Percentiles rank a stretch among this genome's conserved stretches.
phyloP scores from a whole-genome alignment of 169 alveolate species.

The Perkinsus marinus region DNA sequence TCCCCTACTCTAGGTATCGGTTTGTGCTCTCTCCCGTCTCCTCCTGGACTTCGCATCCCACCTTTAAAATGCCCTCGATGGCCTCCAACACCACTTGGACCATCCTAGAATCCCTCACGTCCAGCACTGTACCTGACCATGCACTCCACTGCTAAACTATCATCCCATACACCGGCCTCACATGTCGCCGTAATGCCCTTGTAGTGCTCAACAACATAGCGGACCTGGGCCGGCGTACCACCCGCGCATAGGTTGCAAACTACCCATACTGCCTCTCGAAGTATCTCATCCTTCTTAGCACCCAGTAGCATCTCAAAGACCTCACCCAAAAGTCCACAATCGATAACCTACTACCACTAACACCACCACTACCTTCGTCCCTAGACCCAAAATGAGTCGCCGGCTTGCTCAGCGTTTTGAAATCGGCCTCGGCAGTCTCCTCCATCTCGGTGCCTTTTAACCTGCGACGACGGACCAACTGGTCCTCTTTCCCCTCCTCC shows the following conservation, averaged over 20 bases:
- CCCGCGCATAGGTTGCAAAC: conserved; percentile 82
- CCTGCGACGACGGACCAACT: not conserved
- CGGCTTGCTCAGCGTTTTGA: not conserved
- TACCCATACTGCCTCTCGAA: conserved; percentile 89
- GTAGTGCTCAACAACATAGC: conserved; percentile 33
- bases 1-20: not conserved
- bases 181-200: not conserved
- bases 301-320: conserved; percentile 13
- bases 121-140: conserved; percentile 55
- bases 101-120: conserved; percentile 65
- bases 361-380: conserved; percentile 20
- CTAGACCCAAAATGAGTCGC: not conserved
- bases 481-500: not conserved
- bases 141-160: conserved; percentile 66
- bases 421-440: not conserved
- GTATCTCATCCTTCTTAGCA: conserved; percentile 64
- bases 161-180: conserved; percentile 31
- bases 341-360: conserved; percentile 57
- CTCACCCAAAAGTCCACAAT: conserved; percentile 38
- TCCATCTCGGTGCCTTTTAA: not conserved
- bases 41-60: conserved; percentile 61
- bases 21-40: conserved; percentile 1
- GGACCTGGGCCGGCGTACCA: conserved; percentile 62
- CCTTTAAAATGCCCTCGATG: conserved; percentile 61
- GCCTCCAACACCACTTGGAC: conserved; percentile 75